A percentile compares a stretch with the other conserved stretches of the same genome.
phyloP scores from a whole-genome alignment of 176 grass and related monocot species.

The Thinopyrum elongatum region DNA sequence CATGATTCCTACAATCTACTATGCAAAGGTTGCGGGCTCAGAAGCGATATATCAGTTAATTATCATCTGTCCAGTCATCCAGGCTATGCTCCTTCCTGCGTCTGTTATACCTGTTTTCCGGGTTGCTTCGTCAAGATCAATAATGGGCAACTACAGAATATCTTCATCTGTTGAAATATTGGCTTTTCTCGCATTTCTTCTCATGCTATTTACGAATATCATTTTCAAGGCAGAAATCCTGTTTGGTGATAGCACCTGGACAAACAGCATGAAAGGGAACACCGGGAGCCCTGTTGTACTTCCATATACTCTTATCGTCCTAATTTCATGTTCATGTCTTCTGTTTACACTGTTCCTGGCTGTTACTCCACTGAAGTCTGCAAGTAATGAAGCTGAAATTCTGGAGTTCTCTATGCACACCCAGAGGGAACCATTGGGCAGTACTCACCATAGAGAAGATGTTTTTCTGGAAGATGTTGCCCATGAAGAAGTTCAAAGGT shows the following conservation, averaged over 20 bases:
- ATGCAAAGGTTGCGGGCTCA: conserved; percentile 57
- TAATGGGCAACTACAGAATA: conserved; percentile 86
- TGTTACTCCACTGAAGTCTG: conserved; percentile 90
- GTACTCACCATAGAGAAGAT: conserved; percentile 45
- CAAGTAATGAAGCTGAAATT: conserved; percentile 51
- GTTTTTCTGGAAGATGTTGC: conserved; percentile 33
- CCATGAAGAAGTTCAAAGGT: conserved; percentile 57
- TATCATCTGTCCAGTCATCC: conserved; percentile 85
- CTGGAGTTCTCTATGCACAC: conserved; percentile 39
- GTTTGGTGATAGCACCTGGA: conserved; percentile 89
- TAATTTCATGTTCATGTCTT: conserved; percentile 62
- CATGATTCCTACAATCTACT: conserved; percentile 70
- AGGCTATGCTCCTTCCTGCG: conserved; percentile 93
- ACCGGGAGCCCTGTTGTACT: conserved; percentile 59
- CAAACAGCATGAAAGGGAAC: conserved; percentile 77
- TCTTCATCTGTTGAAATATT: conserved; percentile 81
- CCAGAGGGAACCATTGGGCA: conserved; percentile 26
- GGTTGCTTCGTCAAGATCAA: conserved; percentile 78
- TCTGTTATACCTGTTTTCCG: conserved; percentile 88
- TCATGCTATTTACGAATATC: conserved; percentile 79
- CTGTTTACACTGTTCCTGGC: conserved; percentile 73
- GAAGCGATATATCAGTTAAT: conserved; percentile 93
- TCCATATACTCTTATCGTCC: conserved; percentile 58
- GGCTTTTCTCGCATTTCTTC: conserved; percentile 75
- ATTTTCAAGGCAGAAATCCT: conserved; percentile 87